A percentile compares a stretch with the other conserved stretches of the same genome.
Evolutionary conservation across 495 filamentous ascomycete species (phyloP).

Genomic region (Aspergillus conjunctus): DNA sequence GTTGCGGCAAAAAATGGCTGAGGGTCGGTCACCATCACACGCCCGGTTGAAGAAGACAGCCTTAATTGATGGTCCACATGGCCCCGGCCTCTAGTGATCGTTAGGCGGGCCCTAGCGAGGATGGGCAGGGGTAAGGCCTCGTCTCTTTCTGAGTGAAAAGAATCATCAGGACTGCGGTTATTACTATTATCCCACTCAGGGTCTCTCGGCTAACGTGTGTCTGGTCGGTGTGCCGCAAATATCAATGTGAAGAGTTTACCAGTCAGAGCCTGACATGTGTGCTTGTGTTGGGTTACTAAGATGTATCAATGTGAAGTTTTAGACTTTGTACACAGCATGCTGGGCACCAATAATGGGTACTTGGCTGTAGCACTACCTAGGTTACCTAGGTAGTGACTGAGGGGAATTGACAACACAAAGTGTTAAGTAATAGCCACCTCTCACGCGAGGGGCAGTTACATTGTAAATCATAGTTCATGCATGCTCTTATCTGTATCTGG

Average conservation of each 20-base stretch:
- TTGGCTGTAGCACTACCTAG: too few relatives aligned
- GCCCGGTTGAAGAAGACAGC: constrained; percentile 22
- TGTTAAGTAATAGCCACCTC: neutral
- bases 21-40: constrained; percentile 13
- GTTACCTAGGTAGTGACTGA: too few relatives aligned
- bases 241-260: neutral
- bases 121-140: constrained; percentile 27
- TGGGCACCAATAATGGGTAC: too few relatives aligned
- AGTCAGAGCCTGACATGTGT: constrained; percentile 18
- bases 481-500: constrained; percentile 13
- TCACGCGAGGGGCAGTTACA: neutral
- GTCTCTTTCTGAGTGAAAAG: constrained; percentile 1
- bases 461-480: constrained; percentile 23
- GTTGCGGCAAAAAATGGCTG: neutral
- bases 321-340: neutral
- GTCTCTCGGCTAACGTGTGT: neutral
- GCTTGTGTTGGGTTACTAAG: neutral
- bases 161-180: neutral
- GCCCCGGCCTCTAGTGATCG: constrained; percentile 16
- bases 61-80: neutral
- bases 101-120: constrained; percentile 28
- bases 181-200: constrained; percentile 15
- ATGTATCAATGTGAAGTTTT: neutral
- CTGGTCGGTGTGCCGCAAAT: too few relatives aligned
- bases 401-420: neutral